A percentile compares a stretch with the other conserved stretches of the same genome.
These are phyloP conservation scores for Halenospora varia DNA, from an alignment of 495 filamentous ascomycete genomes.

Conservation along the genomic window DNA sequence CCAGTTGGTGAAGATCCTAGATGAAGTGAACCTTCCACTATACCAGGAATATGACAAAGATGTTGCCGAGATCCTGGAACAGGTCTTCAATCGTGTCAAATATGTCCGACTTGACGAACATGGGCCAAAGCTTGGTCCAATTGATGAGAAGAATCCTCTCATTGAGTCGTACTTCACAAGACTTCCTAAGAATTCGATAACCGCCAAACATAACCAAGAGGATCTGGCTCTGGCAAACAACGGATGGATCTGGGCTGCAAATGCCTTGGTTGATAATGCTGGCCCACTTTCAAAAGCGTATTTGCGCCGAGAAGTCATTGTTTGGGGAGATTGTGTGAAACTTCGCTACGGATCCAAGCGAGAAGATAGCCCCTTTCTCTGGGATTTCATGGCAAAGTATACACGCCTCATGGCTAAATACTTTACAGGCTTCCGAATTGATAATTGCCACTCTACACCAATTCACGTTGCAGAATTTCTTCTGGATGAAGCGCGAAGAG, in stretches of 20 bases:
- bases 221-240: constrained; percentile 88
- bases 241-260: constrained; percentile 98
- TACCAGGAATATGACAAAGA: constrained; percentile 91
- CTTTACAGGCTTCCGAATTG: constrained; percentile 92
- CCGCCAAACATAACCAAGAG: constrained; percentile 69
- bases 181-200: constrained; percentile 73
- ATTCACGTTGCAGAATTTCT: constrained; percentile 90
- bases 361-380: constrained; percentile 87
- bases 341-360: constrained; percentile 80
- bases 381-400: constrained; percentile 93
- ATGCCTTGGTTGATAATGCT: constrained; percentile 90
- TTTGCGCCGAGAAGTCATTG: constrained; percentile 88
- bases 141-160: constrained; percentile 72
- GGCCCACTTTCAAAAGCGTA: constrained; percentile 86
- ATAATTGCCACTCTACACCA: constrained; percentile 98
- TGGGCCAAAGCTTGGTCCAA: constrained; percentile 81
- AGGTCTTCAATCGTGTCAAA: constrained; percentile 89
- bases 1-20: constrained; percentile 59
- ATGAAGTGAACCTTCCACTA: constrained; percentile 81
- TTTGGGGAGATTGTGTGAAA: constrained; percentile 98
- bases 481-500: constrained; percentile 82
- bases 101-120: constrained; percentile 88
- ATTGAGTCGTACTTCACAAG: constrained; percentile 96
- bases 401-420: constrained; percentile 91
- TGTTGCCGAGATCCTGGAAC: constrained; percentile 75